Evolutionary conservation across 2,329 filamentous ascomycete genomes (phyloP), one percentile per base, ranked within the genome.

Genomic region (Aspergillus melleus): DNA sequence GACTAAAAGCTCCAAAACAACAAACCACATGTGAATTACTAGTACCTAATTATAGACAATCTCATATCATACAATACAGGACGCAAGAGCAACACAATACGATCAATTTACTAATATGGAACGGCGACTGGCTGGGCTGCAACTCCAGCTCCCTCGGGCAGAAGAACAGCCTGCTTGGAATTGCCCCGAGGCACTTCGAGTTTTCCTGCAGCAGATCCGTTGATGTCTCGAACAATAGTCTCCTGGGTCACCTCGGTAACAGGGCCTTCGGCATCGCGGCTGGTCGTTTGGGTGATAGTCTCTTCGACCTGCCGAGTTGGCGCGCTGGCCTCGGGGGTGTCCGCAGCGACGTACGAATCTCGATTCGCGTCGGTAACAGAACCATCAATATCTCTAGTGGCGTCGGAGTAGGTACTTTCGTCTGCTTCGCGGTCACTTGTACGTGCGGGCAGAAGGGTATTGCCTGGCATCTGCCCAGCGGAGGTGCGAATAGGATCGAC

Each of bases 401-500:
- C 53, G 19, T 51, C 58, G 6, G 30, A 46, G 14, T 36, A n/a
- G 14, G 20, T 51, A 52, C 44, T 29, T n/a, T 20, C 50, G 9
- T 39, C 54, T 22, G 26, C 42, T 44, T 57, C 54, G 16, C 30
- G 50, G 12, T 52, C 50, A 19, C 20, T 50, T 10, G 30, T n/a
- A 11, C 22, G 44, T 26, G 6, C 44, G 47, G 77, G 76, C 68
- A 78, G 72, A 24, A 76, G 64, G 39, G 74, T 75, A 6, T 72
- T 74, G 4, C 70, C 56, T 24, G 82, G 82, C 42, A 86, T 70
- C 29, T 77, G 77, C 10, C 77, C 80, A 6, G 81, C 80, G 3
- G 79, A 73, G 6, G 79, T 80, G 16, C 76, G 71, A 56, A 89
- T 81, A 2, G 85, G 83, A 64, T 86, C 83, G 12, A 85, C 70